Conservation (phyloP, 169 alveolate genomes). For the Cryptosporidium ubiquitum region DNA sequence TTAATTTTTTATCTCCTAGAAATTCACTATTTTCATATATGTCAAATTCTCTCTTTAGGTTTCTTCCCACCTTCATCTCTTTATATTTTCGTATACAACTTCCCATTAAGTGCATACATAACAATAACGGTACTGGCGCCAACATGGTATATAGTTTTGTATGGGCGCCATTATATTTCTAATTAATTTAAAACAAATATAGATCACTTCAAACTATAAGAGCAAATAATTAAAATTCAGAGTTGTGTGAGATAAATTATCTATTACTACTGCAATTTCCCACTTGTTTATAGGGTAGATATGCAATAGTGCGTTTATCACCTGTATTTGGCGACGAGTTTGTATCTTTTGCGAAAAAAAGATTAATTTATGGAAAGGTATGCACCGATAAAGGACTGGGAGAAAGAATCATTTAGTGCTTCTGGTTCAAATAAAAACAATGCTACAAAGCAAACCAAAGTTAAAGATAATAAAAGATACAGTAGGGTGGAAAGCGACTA, state of each 20-base stretch:
- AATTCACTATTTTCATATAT: no score
- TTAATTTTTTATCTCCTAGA: neutral
- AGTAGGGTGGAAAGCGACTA: constrained; percentile 19
- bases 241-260: neutral
- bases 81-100: neutral
- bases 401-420: constrained; percentile 17
- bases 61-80: neutral
- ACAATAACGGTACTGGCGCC: neutral
- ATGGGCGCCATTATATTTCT: neutral
- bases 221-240: neutral
- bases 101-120: neutral
- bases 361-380: constrained; percentile 18
- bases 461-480: constrained; percentile 28
- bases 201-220: neutral
- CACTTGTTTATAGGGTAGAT: neutral
- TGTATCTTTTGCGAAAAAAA: neutral
- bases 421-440: neutral
- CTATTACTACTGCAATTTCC: neutral
- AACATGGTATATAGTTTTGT: neutral
- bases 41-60: neutral
- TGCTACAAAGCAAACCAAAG: neutral
- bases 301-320: neutral
- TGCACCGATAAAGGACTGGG: constrained; percentile 24
- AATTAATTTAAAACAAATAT: neutral
- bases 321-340: neutral